These are phyloP conservation scores for Macrolepiota dolichaula DNA, from an alignment of 768 basidiomycete species.

Conservation along the genomic window DNA sequence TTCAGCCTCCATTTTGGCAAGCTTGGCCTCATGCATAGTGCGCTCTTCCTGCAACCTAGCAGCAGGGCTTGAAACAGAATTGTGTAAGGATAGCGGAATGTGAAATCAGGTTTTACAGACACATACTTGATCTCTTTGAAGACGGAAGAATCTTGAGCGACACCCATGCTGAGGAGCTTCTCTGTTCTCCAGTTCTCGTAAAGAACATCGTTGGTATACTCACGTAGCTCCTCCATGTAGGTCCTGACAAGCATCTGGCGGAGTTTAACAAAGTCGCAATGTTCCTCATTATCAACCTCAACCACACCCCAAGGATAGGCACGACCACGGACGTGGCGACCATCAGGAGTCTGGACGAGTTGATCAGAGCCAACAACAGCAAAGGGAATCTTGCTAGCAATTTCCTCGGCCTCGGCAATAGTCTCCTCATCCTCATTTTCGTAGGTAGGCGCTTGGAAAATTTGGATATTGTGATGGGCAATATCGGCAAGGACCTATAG, in stretches of 20 bases:
- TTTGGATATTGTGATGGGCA: conserved; percentile 91
- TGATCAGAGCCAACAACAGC: conserved; percentile 95
- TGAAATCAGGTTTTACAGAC: not conserved
- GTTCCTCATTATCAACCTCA: conserved; percentile 98
- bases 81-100: conserved; percentile 13
- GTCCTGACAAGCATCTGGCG: conserved; percentile 99
- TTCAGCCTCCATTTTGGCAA: conserved; percentile 99
- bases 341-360: conserved; percentile 78
- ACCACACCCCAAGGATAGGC: conserved; percentile 98
- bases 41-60: conserved; percentile 96
- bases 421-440: conserved; percentile 99
- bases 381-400: conserved; percentile 97
- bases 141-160: conserved; percentile 93
- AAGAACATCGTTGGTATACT: conserved; percentile 92
- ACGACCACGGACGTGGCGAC: conserved; percentile 91
- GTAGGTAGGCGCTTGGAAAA: conserved; percentile 97
- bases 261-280: conserved; percentile 99
- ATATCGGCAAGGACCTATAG: conserved; percentile 88
- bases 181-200: conserved; percentile 99
- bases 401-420: conserved; percentile 95
- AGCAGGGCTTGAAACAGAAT: conserved; percentile 66
- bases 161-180: conserved; percentile 96
- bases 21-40: conserved; percentile 92
- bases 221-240: conserved; percentile 98
- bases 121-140: conserved; percentile 99